phyloP scores from a whole-genome alignment of 1,139 yeast species.

The Geotrichum restrictum region DNA sequence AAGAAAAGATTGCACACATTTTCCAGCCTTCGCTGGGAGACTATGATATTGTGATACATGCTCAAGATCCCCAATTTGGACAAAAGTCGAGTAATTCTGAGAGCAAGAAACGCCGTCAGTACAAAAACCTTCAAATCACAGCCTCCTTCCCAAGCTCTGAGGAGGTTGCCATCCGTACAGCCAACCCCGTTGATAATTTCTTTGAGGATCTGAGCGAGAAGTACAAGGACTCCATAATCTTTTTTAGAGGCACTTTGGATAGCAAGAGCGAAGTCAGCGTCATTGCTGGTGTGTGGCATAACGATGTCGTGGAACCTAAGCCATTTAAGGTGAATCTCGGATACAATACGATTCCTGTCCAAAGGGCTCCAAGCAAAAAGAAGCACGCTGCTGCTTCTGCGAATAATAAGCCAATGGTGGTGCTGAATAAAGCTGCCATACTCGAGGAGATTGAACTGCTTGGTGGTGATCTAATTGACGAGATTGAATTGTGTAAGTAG shows the following conservation, averaged over 20 bases:
- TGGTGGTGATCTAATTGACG: slow-evolving; percentile 59
- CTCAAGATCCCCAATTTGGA: slow-evolving; percentile 25
- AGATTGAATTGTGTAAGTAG: slow-evolving; percentile 7
- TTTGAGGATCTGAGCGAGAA: slow-evolving; percentile 31
- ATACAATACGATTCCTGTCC: slow-evolving; percentile 64
- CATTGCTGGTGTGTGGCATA: slow-evolving; percentile 77
- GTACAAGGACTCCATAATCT: slow-evolving; percentile 52
- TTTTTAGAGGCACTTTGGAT: slow-evolving; percentile 42
- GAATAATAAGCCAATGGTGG: slow-evolving; percentile 38
- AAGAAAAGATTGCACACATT: slow-evolving; percentile 49
- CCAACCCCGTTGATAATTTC: slow-evolving; percentile 29
- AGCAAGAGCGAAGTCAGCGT: slow-evolving; percentile 42
- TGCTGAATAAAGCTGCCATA: slow-evolving; percentile 69
- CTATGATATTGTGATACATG: slow-evolving; percentile 70
- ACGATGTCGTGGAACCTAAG: slow-evolving; percentile 49
- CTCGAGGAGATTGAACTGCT: slow-evolving; percentile 66
- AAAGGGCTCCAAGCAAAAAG: slow-evolving; percentile 36
- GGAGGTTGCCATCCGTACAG: slow-evolving; percentile 22
- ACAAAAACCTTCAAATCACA: slow-evolving; percentile 55
- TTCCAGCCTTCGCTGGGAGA: slow-evolving; percentile 81
- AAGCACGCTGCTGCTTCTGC: slow-evolving; percentile 24
- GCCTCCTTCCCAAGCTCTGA: slow-evolving; percentile 28
- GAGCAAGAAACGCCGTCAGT: slow-evolving; percentile 55
- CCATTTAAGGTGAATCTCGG: slow-evolving; percentile 79
- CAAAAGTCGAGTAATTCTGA: slow-evolving; percentile 31